Base-by-base conservation (phyloP, 495 filamentous ascomycete species). In the Rhypophila decipiens region DNA sequence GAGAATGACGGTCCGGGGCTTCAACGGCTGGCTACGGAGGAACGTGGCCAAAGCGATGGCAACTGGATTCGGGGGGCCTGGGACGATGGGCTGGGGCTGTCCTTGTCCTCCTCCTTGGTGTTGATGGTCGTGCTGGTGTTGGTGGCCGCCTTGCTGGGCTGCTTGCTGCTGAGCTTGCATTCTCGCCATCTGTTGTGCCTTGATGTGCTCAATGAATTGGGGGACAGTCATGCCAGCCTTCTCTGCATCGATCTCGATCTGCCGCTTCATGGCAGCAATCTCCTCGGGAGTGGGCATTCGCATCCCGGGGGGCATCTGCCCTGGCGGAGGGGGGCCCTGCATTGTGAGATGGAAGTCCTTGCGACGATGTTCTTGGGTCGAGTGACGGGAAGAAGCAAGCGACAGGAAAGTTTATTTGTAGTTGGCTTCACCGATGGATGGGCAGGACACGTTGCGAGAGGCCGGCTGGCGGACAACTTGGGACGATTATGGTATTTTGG, bases 41-140 rank as follows among this genome's bases (percentile, higher is more conserved):
- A 91, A 99, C 58, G 89, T 84, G 54, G 94, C 94, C 20, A 99
- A 79, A 15, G 90, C 88, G 18, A 96, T 59, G 4, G 90, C 90
- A 57, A 88, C 84, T 29, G 93, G 91, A 50, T 91, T 87, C 13
- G 87, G 84, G 5, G 90, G 87, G 3, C 84, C 84, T 0, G 87
- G 87, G 7, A 71, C 64, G 42, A 84, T 83, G 39, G 79, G 78
- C 46, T 76, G 73, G 17, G 69, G 65, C 57, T 80, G 78, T 38
- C 70, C 65, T 50, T 85, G 83, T 59, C 20, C 10, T 8, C 20
- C 17, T 19, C 29, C 27, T 81, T 71, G 74, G 47, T 64, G 65
- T 34, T 68, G 50, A 23, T 61, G 65, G 11, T 53, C 59, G 23
- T 68, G 67, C 33, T 56, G 59, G 18, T 67, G 64, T 39, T 60